phyloP scores from a whole-genome alignment of 495 filamentous ascomycete genomes.

The Penicillium cinerascens region DNA sequence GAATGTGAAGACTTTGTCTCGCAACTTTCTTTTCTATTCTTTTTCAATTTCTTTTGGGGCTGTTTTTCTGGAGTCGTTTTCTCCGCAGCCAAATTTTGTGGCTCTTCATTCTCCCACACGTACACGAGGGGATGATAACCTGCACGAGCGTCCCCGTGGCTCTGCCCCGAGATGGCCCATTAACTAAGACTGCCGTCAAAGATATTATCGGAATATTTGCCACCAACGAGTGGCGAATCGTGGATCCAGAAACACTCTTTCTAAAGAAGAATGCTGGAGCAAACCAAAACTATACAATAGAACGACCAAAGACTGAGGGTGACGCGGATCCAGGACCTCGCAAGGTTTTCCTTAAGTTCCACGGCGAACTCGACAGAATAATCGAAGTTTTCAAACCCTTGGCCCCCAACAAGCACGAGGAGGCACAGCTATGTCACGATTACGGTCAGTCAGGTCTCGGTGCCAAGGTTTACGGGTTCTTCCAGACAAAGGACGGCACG shows the following conservation, averaged over 20 bases:
- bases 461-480: constrained; percentile 27
- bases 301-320: constrained; percentile 15
- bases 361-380: constrained; percentile 6
- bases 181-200: constrained; percentile 14
- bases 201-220: constrained; percentile 24
- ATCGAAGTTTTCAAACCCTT: constrained; percentile 25
- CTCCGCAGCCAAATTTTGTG: no score
- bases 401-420: constrained; percentile 25
- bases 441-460: constrained; percentile 28
- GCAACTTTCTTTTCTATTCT: no score
- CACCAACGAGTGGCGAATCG: constrained; percentile 23
- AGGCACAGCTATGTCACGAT: constrained; percentile 23
- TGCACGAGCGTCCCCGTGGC: constrained; percentile 12
- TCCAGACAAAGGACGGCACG: constrained; percentile 26
- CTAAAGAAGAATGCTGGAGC: constrained; percentile 18
- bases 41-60: no score
- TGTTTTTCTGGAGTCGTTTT: no score
- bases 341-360: constrained; percentile 29
- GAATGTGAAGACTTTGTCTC: no score
- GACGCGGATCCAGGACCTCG: constrained; percentile 12
- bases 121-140: constrained; percentile 15
- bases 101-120: not conserved
- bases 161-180: constrained; percentile 17
- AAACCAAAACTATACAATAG: constrained; percentile 24
- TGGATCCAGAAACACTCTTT: constrained; percentile 22